phyloP scores from a whole-genome alignment of 2,329 filamentous ascomycete species.

The Penicillium sp. region DNA sequence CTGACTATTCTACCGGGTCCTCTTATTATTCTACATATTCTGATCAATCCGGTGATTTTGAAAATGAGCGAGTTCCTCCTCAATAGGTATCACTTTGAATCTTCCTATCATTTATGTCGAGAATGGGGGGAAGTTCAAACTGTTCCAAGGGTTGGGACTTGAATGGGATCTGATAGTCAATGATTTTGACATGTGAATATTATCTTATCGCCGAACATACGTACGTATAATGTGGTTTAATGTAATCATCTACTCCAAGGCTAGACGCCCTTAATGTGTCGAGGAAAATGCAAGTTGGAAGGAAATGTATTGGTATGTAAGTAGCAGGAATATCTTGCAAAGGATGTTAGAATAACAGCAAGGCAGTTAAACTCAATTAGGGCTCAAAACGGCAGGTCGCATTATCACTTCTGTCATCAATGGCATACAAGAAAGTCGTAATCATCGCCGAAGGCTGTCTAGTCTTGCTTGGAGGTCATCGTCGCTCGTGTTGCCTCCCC shows the following conservation, averaged over 20 bases:
- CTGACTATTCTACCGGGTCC: background rate
- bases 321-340: constrained; percentile 1
- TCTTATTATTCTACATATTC: background rate
- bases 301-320: background rate
- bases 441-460: constrained; percentile 70
- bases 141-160: background rate
- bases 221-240: background rate
- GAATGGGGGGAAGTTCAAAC: background rate
- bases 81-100: background rate
- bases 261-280: background rate
- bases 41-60: background rate
- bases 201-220: background rate
- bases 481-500: constrained; percentile 59
- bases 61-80: background rate
- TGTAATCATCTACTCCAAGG: background rate
- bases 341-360: constrained; percentile 6
- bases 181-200: background rate
- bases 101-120: background rate
- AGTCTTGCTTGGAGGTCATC: constrained; percentile 92
- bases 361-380: background rate
- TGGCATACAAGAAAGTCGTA: constrained; percentile 5
- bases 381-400: background rate
- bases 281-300: background rate
- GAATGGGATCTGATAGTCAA: background rate
- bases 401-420: background rate